Evolutionary conservation across 2,329 filamentous ascomycete genomes (phyloP).

Genomic region (Acarospora socialis): DNA sequence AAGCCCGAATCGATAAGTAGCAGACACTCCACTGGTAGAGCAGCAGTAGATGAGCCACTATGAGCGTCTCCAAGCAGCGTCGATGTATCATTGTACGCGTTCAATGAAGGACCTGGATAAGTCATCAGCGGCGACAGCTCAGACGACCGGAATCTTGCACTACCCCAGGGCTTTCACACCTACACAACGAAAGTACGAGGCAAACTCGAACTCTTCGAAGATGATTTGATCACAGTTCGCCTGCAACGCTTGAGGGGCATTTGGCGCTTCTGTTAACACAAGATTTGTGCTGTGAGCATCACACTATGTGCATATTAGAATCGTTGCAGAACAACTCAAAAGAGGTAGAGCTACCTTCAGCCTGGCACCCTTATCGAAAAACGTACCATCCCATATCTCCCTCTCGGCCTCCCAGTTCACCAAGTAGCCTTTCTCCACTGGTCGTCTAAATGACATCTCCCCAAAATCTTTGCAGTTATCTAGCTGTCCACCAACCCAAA

Average conservation of each 20-base stretch:
- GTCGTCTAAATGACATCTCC: slow-evolving; percentile 72
- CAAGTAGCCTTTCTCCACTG: slow-evolving; percentile 86
- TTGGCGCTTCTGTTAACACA: slow-evolving; percentile 73
- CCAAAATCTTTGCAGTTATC: slow-evolving; percentile 74
- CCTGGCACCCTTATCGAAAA: slow-evolving; percentile 56
- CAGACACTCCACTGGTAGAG: slow-evolving; percentile 59
- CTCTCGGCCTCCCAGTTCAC: slow-evolving; percentile 96
- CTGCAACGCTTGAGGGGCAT: slow-evolving; percentile 66
- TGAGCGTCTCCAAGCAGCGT: slow-evolving; percentile 48
- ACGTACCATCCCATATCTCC: slow-evolving; percentile 86
- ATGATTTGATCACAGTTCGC: slow-evolving; percentile 90
- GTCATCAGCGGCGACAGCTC: slow-evolving; percentile 6
- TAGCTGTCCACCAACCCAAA: slow-evolving; percentile 68
- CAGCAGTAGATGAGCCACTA: slow-evolving; percentile 26
- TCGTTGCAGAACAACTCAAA: slow-evolving; percentile 3
- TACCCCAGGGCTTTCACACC: slow-evolving; percentile 34
- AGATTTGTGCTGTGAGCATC: slow-evolving; percentile 72
- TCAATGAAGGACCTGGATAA: slow-evolving; percentile 51
- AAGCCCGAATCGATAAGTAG: slow-evolving; percentile 85
- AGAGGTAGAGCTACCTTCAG: slow-evolving; percentile 31
- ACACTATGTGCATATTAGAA: slow-evolving; percentile 31
- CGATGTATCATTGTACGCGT: slow-evolving; percentile 69
- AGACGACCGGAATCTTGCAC: neutral
- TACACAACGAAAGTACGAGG: slow-evolving; percentile 64
- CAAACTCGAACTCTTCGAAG: slow-evolving; percentile 94